Evolutionary conservation across 2,329 filamentous ascomycete genomes (phyloP), one percentile per base, ranked within the genome.

Genomic region (Penicillium sp.): DNA sequence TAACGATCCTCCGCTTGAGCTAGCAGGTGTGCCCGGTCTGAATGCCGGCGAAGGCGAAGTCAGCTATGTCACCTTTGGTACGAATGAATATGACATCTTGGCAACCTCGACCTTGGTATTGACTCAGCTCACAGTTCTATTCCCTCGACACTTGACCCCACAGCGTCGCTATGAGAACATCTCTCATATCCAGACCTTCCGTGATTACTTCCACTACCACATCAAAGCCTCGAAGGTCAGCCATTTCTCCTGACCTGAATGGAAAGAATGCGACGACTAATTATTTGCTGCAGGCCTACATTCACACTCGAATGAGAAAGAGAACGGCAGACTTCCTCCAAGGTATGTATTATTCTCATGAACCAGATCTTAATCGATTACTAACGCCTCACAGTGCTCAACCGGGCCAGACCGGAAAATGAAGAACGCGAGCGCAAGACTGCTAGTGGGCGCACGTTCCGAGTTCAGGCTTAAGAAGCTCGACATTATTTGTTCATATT

Each of bases 181-280:
- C 62, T 96, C 91, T 42, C 95, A 99, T 71, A 97, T 99, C 64
- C 95, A 99, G 75, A 99, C 93, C 12, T 99, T 99, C 88, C 88
- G 93, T 60, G 93, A 99, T 69, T 99, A 99, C 74, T 99, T 99
- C 80, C 93, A 99, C 73, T 99, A 99, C 72, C 93, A 99, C 74
- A 99, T 99, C 75, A 99, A 99, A 76, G 95, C 93, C 27, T 96
- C 91, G 55, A 99, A 99, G 79, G 82, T 84, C 70, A 25, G 14
- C 31, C 25, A 13, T 9, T 27, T 45, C 34, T n/a, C 18, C 42
- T 36, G 3, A 11, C 9, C 4, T 29, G 40, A 22, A 22, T 22
- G 19, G 19, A 12, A 12, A 14, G 27, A n/a, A 44, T 51, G 14
- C n/a, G 27, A 34, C 38, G 13, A 49, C 36, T 49, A 27, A 50